Conservation (phyloP, 495 filamentous ascomycete genomes). For the Aspergillus homomorphus region DNA sequence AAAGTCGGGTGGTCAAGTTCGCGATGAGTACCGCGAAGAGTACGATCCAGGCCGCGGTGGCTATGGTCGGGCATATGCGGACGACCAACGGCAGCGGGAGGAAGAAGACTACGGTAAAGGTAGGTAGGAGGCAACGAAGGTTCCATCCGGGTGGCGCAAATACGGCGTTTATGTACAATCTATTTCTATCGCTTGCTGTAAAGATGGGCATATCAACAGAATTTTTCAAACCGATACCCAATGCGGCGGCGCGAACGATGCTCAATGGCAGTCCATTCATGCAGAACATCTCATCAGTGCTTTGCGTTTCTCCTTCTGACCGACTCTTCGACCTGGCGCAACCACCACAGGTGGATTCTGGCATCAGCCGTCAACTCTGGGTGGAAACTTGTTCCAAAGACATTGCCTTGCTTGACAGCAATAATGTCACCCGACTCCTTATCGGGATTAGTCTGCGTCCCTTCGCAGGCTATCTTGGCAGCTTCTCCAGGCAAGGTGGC, state of each 20-base stretch:
- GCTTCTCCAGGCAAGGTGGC: constrained; percentile 49
- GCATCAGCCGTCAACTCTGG: constrained; percentile 88
- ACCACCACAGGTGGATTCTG: constrained; percentile 93
- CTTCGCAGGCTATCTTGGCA: constrained; percentile 37
- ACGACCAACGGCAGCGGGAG: constrained; percentile 58
- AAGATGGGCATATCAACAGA: constrained; percentile 17
- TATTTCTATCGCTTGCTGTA: constrained; percentile 18
- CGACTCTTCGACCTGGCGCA: constrained; percentile 61
- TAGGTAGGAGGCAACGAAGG: constrained; percentile 31
- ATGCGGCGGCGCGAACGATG: constrained; percentile 5
- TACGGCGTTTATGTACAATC: constrained; percentile 36
- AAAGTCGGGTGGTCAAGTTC: constrained; percentile 94
- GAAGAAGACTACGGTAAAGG: constrained; percentile 53
- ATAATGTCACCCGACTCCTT: constrained; percentile 74
- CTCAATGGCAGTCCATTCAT: constrained; percentile 7
- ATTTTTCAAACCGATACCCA: constrained; percentile 22
- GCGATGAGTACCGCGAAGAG: constrained; percentile 95
- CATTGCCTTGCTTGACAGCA: constrained; percentile 87
- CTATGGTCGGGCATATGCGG: constrained; percentile 65
- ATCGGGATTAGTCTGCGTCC: constrained; percentile 35
- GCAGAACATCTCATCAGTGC: constrained; percentile 9
- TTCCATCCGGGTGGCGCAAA: constrained; percentile 23
- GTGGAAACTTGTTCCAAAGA: constrained; percentile 95
- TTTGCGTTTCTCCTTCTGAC: constrained; percentile 29
- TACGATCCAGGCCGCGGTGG: constrained; percentile 93